Conservation (phyloP, 2,329 filamentous ascomycete species). For the Phialophora macrospora region DNA sequence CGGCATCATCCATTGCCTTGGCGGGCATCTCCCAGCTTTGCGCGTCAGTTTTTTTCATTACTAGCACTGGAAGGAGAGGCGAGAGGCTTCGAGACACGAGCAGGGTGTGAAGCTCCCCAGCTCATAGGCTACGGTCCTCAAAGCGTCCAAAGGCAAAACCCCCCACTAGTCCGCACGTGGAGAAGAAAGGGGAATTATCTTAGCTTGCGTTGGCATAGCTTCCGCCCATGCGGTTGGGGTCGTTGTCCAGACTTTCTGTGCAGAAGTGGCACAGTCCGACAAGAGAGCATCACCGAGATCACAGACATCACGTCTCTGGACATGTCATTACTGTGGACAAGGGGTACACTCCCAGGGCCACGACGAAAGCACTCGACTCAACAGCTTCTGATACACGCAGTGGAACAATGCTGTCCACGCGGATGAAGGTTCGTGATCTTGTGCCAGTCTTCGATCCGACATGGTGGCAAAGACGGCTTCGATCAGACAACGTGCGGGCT, state of each 20-base stretch:
- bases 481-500: neutral
- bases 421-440: neutral
- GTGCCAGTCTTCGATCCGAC: neutral
- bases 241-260: neutral
- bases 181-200: slow-evolving; percentile 16
- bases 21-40: neutral
- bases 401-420: neutral
- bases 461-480: neutral
- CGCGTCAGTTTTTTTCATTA: neutral
- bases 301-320: neutral
- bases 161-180: slow-evolving; percentile 21
- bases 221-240: neutral
- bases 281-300: neutral
- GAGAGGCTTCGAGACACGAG: slow-evolving; percentile 5
- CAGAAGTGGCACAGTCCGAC: neutral
- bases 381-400: neutral
- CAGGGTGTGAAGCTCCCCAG: neutral
- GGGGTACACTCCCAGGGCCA: neutral
- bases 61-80: neutral
- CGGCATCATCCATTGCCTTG: neutral
- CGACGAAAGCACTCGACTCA: neutral
- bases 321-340: neutral
- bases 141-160: slow-evolving; percentile 2
- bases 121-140: neutral
- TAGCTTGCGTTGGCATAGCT: slow-evolving; percentile 1